Percentiles rank a stretch among this genome's conserved stretches.
Conservation (phyloP, 176 grass and related monocot genomes). For the Carex parvula region DNA sequence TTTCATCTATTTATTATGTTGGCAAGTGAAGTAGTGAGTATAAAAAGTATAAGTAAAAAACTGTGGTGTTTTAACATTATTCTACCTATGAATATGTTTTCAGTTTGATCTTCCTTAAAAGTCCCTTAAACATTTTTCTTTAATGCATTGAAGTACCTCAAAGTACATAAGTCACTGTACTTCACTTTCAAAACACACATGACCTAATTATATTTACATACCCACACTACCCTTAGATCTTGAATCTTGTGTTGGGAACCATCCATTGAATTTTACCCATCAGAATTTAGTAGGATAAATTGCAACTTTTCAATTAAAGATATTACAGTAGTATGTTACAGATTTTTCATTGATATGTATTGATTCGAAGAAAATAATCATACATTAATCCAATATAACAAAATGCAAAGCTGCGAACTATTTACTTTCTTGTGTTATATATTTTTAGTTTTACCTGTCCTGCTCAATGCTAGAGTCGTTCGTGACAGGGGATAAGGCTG, state of each 20-base stretch:
- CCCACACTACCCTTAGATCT: background rate
- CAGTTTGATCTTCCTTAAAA: too few relatives aligned
- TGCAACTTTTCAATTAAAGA: too few relatives aligned
- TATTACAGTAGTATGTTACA: background rate
- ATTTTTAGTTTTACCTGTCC: conserved; percentile 23
- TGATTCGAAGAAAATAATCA: background rate
- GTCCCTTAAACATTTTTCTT: too few relatives aligned
- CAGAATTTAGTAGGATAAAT: too few relatives aligned
- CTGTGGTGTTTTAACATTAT: too few relatives aligned
- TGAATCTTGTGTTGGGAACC: too few relatives aligned
- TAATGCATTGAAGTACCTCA: too few relatives aligned
- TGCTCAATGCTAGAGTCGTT: conserved; percentile 3
- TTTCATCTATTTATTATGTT: too few relatives aligned
- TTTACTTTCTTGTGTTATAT: background rate
- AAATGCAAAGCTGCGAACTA: background rate
- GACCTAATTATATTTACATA: background rate
- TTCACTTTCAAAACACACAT: background rate
- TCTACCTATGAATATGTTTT: too few relatives aligned
- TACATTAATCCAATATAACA: background rate
- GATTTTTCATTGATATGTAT: background rate
- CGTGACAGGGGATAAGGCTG: background rate
- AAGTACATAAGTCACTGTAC: background rate
- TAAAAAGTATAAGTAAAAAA: too few relatives aligned
- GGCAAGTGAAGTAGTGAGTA: too few relatives aligned
- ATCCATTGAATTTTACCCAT: too few relatives aligned